These are phyloP conservation scores for Lathyrus oleraceus DNA, from an alignment of 306 rosid species.

Conservation along the genomic window DNA sequence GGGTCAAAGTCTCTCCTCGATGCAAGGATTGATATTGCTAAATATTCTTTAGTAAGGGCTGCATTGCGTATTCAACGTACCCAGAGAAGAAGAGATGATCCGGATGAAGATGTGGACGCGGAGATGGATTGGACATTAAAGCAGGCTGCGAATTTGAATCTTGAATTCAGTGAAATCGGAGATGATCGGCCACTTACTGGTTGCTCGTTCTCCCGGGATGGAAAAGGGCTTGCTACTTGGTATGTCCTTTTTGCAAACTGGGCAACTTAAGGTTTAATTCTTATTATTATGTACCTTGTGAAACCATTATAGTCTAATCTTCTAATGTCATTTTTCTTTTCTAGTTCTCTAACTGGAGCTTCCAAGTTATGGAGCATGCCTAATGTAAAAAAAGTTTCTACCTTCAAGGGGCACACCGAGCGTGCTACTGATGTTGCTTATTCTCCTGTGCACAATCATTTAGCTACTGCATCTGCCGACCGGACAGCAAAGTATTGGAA, in stretches of 20 bases:
- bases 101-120: conserved; percentile 89
- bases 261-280: conserved; percentile 15
- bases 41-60: conserved; percentile 62
- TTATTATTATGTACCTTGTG: neutral
- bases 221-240: conserved; percentile 81
- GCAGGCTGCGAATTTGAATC: conserved; percentile 70
- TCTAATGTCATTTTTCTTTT: conserved; percentile 33
- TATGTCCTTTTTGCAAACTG: conserved; percentile 35
- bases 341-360: conserved; percentile 76
- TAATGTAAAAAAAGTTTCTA: conserved; percentile 54
- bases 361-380: conserved; percentile 96
- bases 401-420: conserved; percentile 84
- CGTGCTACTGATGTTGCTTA: conserved; percentile 82
- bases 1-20: conserved; percentile 69
- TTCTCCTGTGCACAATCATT: conserved; percentile 69
- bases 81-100: conserved; percentile 80
- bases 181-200: conserved; percentile 94
- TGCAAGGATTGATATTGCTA: conserved; percentile 75
- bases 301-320: conserved; percentile 27
- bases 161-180: conserved; percentile 91
- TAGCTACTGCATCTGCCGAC: conserved; percentile 97
- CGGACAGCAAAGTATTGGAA: conserved; percentile 88
- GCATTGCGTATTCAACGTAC: conserved; percentile 81
- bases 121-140: conserved; percentile 78
- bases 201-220: conserved; percentile 81